These are phyloP conservation scores for Hirschfeldia incana DNA, from an alignment of 345 rosid species.

Conservation along the genomic window DNA sequence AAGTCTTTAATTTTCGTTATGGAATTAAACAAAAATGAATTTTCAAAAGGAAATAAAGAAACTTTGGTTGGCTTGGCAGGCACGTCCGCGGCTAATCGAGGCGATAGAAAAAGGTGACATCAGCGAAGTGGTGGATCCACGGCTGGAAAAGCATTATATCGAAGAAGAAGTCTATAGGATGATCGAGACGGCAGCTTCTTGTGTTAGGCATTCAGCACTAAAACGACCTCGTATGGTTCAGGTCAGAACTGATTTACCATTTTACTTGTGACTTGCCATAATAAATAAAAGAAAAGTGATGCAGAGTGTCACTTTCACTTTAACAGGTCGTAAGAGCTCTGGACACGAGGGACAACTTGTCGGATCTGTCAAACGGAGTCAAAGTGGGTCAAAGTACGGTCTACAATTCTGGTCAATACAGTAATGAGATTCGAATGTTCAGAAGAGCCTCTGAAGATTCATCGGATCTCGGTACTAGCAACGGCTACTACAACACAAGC, in stretches of 20 bases:
- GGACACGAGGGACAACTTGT: slow-evolving; percentile 60
- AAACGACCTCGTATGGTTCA: slow-evolving; percentile 80
- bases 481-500: slow-evolving; percentile 32
- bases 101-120: slow-evolving; percentile 66
- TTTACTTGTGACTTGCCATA: too few relatives aligned
- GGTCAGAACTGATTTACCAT: slow-evolving; percentile 36
- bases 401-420: slow-evolving; percentile 82
- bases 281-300: neutral
- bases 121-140: slow-evolving; percentile 58
- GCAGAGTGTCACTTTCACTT: neutral
- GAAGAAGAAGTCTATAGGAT: slow-evolving; percentile 59
- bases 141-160: slow-evolving; percentile 53
- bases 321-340: slow-evolving; percentile 78
- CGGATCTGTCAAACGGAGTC: slow-evolving; percentile 84
- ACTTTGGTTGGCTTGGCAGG: slow-evolving; percentile 37
- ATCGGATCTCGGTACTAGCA: slow-evolving; percentile 22
- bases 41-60: neutral
- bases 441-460: slow-evolving; percentile 48
- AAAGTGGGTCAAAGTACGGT: slow-evolving; percentile 82
- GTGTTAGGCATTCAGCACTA: slow-evolving; percentile 64
- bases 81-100: slow-evolving; percentile 58
- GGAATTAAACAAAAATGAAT: neutral
- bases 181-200: slow-evolving; percentile 79
- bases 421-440: slow-evolving; percentile 66
- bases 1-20: neutral